Evolutionary conservation across 345 rosid genomes (phyloP).

Genomic region (Laguncularia racemosa): DNA sequence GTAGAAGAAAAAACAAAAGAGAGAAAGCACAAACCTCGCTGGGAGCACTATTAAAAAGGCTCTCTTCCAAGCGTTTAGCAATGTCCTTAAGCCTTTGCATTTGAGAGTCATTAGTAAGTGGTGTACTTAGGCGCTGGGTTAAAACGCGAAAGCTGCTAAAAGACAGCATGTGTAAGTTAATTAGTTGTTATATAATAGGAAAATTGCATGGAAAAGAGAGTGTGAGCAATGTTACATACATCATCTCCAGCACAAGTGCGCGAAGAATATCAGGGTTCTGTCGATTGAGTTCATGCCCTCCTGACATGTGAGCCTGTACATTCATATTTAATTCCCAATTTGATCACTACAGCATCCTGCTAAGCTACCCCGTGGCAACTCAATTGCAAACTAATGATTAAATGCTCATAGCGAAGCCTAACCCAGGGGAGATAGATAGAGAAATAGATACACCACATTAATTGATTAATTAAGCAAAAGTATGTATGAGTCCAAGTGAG

Average conservation of each 20-base stretch:
- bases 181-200: slow-evolving; percentile 9
- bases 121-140: slow-evolving; percentile 43
- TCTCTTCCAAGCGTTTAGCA: slow-evolving; percentile 79
- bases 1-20: background rate
- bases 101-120: slow-evolving; percentile 34
- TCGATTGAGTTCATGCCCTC: slow-evolving; percentile 41
- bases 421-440: too few relatives aligned
- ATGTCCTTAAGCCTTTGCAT: slow-evolving; percentile 42
- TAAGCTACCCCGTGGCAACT: background rate
- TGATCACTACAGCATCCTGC: slow-evolving; percentile 8
- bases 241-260: slow-evolving; percentile 30
- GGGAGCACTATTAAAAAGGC: slow-evolving; percentile 55
- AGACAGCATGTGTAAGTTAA: slow-evolving; percentile 8
- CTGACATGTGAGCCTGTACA: slow-evolving; percentile 57
- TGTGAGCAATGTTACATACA: slow-evolving; percentile 31
- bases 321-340: slow-evolving; percentile 39
- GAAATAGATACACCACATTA: too few relatives aligned
- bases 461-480: too few relatives aligned
- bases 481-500: too few relatives aligned
- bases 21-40: background rate
- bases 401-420: too few relatives aligned
- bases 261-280: slow-evolving; percentile 47
- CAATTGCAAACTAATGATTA: too few relatives aligned
- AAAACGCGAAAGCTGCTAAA: slow-evolving; percentile 38
- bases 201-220: background rate